phyloP scores from a whole-genome alignment of 805 yeast genomes.

The Yarrowia keelungensis region DNA sequence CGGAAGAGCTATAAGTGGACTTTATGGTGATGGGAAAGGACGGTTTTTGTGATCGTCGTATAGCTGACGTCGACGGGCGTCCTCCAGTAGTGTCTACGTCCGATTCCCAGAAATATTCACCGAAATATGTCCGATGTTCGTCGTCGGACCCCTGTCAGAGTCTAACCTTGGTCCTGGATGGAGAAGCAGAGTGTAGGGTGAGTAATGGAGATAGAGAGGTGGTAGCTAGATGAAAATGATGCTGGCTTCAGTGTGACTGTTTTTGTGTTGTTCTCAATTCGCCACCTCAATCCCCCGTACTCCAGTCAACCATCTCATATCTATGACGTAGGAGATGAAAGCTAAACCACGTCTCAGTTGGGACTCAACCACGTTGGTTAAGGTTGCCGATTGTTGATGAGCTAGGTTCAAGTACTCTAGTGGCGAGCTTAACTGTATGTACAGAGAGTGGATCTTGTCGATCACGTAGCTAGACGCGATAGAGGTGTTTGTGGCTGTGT shows the following conservation, averaged over 20 bases:
- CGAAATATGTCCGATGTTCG: conserved; percentile 3
- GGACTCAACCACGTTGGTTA: conserved; percentile 18
- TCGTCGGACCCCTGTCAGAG: conserved; percentile 16
- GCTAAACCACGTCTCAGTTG: background rate
- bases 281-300: no score
- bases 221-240: no score
- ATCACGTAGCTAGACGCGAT: background rate
- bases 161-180: background rate
- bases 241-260: no score
- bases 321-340: conserved; percentile 25
- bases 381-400: conserved; percentile 20
- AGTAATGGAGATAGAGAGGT: no score
- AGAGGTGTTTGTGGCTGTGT: no score
- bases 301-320: background rate
- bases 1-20: no score
- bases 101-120: background rate
- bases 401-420: conserved; percentile 19
- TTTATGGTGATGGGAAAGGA: background rate
- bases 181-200: rapidly evolving
- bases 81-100: no score
- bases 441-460: conserved; percentile 2
- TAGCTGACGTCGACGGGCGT: background rate
- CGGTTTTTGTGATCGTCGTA: background rate
- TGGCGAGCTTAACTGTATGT: background rate
- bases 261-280: background rate